Evolutionary conservation across 768 basidiomycete genomes (phyloP).

Genomic region (Kwoniella europaea): DNA sequence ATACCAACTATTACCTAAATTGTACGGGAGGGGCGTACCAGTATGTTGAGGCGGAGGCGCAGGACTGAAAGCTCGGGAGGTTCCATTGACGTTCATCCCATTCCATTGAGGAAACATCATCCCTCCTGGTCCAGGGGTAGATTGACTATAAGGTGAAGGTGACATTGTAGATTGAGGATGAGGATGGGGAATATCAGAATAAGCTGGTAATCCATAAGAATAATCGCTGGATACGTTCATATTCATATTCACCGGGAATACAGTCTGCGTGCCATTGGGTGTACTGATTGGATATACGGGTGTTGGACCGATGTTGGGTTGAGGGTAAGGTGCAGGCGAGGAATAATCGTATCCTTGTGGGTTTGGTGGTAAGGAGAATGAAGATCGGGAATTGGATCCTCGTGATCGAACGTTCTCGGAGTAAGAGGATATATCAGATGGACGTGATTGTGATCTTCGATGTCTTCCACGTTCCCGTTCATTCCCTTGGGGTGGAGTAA

Average conservation of each 20-base stretch:
- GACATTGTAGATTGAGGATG: slow-evolving; percentile 3
- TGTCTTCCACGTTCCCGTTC: slow-evolving; percentile 8
- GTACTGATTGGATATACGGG: slow-evolving; percentile 15
- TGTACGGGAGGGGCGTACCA: slow-evolving; percentile 16
- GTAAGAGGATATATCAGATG: slow-evolving; percentile 4
- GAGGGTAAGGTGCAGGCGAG: neutral
- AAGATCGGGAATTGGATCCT: slow-evolving; percentile 4
- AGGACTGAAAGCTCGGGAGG: slow-evolving; percentile 11
- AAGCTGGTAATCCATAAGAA: slow-evolving; percentile 24
- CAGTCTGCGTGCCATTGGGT: slow-evolving; percentile 8
- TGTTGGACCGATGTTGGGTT: neutral
- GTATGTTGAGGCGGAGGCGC: neutral
- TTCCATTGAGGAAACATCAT: slow-evolving; percentile 4
- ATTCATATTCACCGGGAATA: slow-evolving; percentile 9
- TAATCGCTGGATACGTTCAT: neutral
- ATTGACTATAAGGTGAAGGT: slow-evolving; percentile 12
- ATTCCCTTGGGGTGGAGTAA: neutral
- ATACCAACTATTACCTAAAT: slow-evolving; percentile 25
- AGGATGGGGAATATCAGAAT: slow-evolving; percentile 18
- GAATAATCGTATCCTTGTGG: slow-evolving; percentile 15
- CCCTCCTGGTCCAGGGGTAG: slow-evolving; percentile 4
- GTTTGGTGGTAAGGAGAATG: slow-evolving; percentile 16
- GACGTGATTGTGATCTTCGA: slow-evolving; percentile 7
- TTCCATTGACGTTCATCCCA: neutral
- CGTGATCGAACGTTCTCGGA: slow-evolving; percentile 8